phyloP scores from a whole-genome alignment of 345 rosid genomes.

The Camelina hispida region DNA sequence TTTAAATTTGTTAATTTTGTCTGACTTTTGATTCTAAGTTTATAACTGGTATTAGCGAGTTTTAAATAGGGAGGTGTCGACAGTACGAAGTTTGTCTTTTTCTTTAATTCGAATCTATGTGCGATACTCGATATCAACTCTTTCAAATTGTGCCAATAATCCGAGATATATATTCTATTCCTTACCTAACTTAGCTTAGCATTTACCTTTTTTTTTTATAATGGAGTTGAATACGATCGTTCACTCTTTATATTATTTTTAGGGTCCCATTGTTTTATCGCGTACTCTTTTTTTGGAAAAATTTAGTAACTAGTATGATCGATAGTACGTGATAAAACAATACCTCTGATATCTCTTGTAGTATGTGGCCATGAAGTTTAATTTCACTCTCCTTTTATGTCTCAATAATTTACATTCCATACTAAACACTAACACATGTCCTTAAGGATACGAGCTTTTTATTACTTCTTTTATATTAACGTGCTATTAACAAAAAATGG shows the following conservation, averaged over 20 bases:
- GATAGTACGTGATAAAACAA: background rate
- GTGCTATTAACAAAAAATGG: too few relatives aligned
- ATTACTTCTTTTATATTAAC: background rate
- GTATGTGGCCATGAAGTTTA: background rate
- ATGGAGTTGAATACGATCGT: slow-evolving; percentile 38
- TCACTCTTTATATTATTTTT: slow-evolving; percentile 4
- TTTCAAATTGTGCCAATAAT: slow-evolving; percentile 19
- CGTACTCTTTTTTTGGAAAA: background rate
- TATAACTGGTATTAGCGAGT: background rate
- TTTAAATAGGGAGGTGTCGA: slow-evolving; percentile 4
- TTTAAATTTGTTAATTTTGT: background rate
- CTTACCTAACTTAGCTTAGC: slow-evolving; percentile 40
- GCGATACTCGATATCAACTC: slow-evolving; percentile 1
- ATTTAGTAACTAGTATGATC: slow-evolving; percentile 1
- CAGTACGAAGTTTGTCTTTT: slow-evolving; percentile 20
- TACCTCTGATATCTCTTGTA: background rate
- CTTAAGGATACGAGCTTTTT: background rate
- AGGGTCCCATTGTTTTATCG: slow-evolving; percentile 15
- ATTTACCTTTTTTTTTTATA: slow-evolving; percentile 40
- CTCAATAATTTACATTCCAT: background rate
- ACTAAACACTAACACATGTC: background rate
- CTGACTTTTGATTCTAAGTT: background rate
- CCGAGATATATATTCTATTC: slow-evolving; percentile 33
- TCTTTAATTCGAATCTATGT: background rate
- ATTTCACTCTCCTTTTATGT: background rate